Base-by-base conservation (phyloP, 1,139 yeast genomes). In the Hyphopichia fennica region DNA sequence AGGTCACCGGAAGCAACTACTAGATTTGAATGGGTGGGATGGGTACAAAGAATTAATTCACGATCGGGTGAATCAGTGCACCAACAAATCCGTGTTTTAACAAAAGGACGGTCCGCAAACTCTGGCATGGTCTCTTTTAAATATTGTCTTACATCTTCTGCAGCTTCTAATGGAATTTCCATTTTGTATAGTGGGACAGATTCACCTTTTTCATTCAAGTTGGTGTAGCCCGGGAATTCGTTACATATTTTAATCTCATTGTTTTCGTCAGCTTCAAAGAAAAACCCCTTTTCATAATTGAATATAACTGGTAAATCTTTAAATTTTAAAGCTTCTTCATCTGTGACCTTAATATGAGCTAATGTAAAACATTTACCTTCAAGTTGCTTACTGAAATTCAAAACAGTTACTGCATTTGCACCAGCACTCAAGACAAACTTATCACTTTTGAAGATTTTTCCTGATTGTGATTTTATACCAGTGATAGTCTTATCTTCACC, bases 281-380 rank as follows among this genome's bases (percentile, higher is more conserved):
- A 69, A 49, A 70, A 74, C 0, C 79, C 79, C 45, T 59, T 49
- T 35, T 65, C 69, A 4, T 72, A 60, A 42, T 60, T 62, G 35
- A 62, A 61, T 3, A 63, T 38, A 18, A 63, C 50, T 2, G 67
- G 62, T 39, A 56, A 47, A 35, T 55, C 50, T 37, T 51, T 58
- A 38, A 50, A 54, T 13, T 37, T 40, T 10, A 48, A 49, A 37
- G 50, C 60, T 43, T 62, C 67, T 20, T 45, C 42, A 8, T 48
- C 46, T 2, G 62, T 53, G 19, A 61, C 41, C 38, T 47, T 42
- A 22, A 62, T 53, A 39, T 60, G 63, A 2, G 61, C 54, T 22
- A 62, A 60, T 43, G 60, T 60, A 37, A 59, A 47, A 8, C 62
- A 62, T 10, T 59, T 55, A 16, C 65, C 64, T 8, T 52, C 41